Percentiles rank a stretch among this genome's conserved stretches.
phyloP scores from a whole-genome alignment of 257 asterid genomes.

The Handroanthus guayacan region DNA sequence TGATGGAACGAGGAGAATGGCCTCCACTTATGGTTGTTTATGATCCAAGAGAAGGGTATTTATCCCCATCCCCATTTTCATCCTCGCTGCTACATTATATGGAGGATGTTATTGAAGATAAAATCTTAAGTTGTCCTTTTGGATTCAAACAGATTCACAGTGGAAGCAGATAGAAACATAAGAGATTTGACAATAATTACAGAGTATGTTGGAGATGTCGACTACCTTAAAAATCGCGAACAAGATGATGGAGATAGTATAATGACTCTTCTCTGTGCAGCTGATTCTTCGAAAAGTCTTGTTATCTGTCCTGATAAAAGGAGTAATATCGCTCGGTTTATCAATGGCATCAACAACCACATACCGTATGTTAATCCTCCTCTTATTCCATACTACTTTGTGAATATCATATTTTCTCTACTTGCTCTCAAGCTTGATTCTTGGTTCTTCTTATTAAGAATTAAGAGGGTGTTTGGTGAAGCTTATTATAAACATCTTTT shows the following conservation, averaged over 20 bases:
- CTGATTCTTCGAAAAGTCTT: constrained; percentile 68
- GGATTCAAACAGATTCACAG: constrained; percentile 69
- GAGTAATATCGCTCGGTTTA: constrained; percentile 89
- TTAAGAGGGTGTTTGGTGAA: no score
- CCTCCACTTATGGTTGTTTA: constrained; percentile 89
- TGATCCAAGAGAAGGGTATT: constrained; percentile 89
- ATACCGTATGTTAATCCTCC: constrained; percentile 54
- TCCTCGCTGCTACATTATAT: neutral
- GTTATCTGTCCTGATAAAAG: constrained; percentile 90
- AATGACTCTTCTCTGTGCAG: constrained; percentile 87
- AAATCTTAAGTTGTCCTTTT: constrained; percentile 25
- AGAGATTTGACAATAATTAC: constrained; percentile 88
- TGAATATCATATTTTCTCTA: no score
- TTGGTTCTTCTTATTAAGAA: no score
- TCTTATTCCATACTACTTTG: constrained; percentile 14
- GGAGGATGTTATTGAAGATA: neutral
- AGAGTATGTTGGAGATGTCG: constrained; percentile 95
- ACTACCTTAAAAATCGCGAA: constrained; percentile 71
- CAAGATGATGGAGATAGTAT: constrained; percentile 91
- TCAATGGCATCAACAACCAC: constrained; percentile 95
- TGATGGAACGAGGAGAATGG: constrained; percentile 94
- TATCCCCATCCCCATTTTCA: neutral
- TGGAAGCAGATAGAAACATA: constrained; percentile 81
- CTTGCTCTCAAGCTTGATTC: no score
- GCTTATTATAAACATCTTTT: no score